These are phyloP conservation scores for Cryptococcus sp. DNA, from an alignment of 1,284 basidiomycete species.

Conservation along the genomic window DNA sequence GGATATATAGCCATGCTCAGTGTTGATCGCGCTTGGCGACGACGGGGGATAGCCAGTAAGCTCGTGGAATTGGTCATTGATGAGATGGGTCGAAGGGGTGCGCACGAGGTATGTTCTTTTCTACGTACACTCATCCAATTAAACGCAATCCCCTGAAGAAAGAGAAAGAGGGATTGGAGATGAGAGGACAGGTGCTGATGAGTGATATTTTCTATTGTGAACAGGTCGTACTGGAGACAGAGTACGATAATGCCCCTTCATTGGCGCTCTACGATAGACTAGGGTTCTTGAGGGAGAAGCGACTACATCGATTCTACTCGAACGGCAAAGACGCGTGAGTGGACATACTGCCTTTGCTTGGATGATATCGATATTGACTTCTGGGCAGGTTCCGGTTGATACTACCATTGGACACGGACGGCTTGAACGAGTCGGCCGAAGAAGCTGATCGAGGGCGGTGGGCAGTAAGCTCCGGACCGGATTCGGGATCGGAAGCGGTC, in stretches of 20 bases:
- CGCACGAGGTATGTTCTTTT: constrained; percentile 70
- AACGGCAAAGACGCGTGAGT: constrained; percentile 62
- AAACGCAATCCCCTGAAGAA: too few species aligned
- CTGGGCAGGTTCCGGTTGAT: constrained; percentile 38
- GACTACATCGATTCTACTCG: constrained; percentile 91
- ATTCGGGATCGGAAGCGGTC: background rate
- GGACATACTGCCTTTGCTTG: background rate
- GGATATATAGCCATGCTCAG: constrained; percentile 99
- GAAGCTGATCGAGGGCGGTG: constrained; percentile 34
- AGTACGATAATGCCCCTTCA: constrained; percentile 87
- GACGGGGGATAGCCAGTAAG: constrained; percentile 81
- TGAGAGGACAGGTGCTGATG: too few species aligned
- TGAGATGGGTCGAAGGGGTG: constrained; percentile 75
- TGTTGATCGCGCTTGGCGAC: constrained; percentile 75
- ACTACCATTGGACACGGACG: constrained; percentile 27
- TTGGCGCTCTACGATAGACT: constrained; percentile 86
- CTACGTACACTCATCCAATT: too few species aligned
- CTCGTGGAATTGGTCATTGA: constrained; percentile 77
- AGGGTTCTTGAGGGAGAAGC: constrained; percentile 94
- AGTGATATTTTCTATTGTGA: too few species aligned
- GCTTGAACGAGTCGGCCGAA: constrained; percentile 21
- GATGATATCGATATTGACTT: constrained; percentile 1
- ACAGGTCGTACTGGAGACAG: constrained; percentile 93
- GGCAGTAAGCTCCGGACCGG: constrained; percentile 23
- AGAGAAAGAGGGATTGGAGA: background rate